Evolutionary conservation across 495 filamentous ascomycete species (phyloP).

Genomic region (Halenospora varia): DNA sequence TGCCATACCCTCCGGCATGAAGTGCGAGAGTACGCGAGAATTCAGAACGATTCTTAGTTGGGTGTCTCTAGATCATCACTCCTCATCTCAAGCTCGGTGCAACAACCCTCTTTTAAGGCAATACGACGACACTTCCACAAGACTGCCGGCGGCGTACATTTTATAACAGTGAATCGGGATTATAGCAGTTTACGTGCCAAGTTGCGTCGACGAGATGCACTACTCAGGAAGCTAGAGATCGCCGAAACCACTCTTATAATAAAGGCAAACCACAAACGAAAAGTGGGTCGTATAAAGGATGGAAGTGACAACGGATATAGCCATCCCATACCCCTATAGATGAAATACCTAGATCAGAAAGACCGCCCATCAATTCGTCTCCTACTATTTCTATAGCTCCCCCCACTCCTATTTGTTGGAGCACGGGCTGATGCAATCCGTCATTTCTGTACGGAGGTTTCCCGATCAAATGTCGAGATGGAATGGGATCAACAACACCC

Average conservation of each 20-base stretch:
- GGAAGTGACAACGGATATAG: conserved; percentile 49
- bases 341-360: conserved; percentile 59
- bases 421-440: conserved; percentile 75
- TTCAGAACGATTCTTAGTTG: conserved; percentile 34
- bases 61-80: conserved; percentile 60
- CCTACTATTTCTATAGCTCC: conserved; percentile 63
- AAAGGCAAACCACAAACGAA: conserved; percentile 26
- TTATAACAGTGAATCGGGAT: conserved; percentile 9
- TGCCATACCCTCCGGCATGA: conserved; percentile 68
- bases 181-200: conserved; percentile 10
- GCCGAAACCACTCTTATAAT: conserved; percentile 16
- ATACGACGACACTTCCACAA: conserved; percentile 10
- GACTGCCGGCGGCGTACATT: neutral
- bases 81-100: conserved; percentile 6
- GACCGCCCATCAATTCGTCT: conserved; percentile 68
- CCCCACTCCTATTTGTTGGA: conserved; percentile 60
- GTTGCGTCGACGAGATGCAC: conserved; percentile 8
- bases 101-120: conserved; percentile 5
- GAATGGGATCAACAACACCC: conserved; percentile 65
- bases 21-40: conserved; percentile 63
- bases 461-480: conserved; percentile 70
- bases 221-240: conserved; percentile 11
- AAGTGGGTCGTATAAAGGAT: conserved; percentile 55
- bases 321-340: conserved; percentile 58
- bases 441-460: conserved; percentile 64